Percentiles rank a stretch among this genome's conserved stretches.
These are phyloP conservation scores for Nyssa sinensis DNA, from an alignment of 148 eudicot genomes.

Conservation along the genomic window DNA sequence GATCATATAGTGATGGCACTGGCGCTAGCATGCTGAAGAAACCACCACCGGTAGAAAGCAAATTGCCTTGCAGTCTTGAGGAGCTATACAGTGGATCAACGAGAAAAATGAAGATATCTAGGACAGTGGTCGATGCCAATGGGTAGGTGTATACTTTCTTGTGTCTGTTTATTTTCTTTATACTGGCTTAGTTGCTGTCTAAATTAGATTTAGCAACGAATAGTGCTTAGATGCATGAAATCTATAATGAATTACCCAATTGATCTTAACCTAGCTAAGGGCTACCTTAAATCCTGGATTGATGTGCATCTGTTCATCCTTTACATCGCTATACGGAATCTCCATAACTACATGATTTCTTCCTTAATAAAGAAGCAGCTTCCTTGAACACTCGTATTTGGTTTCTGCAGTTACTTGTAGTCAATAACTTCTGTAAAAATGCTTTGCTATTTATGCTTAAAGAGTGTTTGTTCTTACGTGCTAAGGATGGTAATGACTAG, in stretches of 20 bases:
- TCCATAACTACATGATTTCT: too few species aligned
- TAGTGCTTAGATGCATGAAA: neutral
- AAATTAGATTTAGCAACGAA: neutral
- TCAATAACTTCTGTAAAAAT: too few species aligned
- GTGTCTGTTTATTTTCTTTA: neutral
- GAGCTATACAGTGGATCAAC: slow-evolving; percentile 77
- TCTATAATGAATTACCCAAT: neutral
- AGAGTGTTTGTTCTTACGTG: neutral
- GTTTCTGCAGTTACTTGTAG: neutral
- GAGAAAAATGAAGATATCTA: slow-evolving; percentile 84
- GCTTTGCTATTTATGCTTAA: neutral
- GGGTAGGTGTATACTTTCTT: slow-evolving; percentile 42
- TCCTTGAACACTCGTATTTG: neutral
- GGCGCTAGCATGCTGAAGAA: slow-evolving; percentile 42
- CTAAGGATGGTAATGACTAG: neutral
- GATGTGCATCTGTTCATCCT: neutral
- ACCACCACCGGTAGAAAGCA: slow-evolving; percentile 76
- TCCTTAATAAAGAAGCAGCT: too few species aligned
- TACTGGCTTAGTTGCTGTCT: neutral
- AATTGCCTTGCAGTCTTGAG: slow-evolving; percentile 69
- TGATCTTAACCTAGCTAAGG: neutral
- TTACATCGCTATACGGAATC: neutral
- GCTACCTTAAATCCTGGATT: neutral
- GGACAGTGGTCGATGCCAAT: slow-evolving; percentile 50
- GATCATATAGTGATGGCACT: slow-evolving; percentile 31